Base-by-base conservation (phyloP, 1,284 basidiomycete species). In the Microbotryomycetes sp. region DNA sequence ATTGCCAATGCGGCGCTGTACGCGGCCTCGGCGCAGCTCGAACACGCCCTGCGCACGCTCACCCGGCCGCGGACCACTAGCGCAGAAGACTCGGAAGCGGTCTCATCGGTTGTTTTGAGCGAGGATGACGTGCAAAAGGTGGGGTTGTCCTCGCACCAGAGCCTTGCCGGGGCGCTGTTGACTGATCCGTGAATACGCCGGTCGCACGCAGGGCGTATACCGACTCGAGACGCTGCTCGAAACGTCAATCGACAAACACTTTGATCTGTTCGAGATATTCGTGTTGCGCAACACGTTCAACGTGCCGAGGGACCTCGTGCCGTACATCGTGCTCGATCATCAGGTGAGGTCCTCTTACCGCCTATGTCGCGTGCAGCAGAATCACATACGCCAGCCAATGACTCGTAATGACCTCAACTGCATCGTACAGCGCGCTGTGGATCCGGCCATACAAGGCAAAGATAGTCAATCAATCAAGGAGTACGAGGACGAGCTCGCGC, bases 241-340 rank as follows among this genome's bases (percentile, higher is more conserved):
- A 56, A 52, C 60, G 26, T 54, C 58, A 24, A 69, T 72, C 50
- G 71, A 72, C 64, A 64, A 67, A 26, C 58, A 62, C 26, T 72
- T 72, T 31, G 71, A 72, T 53, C 59, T 71, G 31, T 71, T 66
- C 45, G 71, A 72, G 55, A 59, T 67, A 47, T 72, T 54, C 27
- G 62, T 71, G n/a, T 59, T 71, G 16, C 63, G 71, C 15, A 72
- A 72, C 57, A 67, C 64, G 26, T 72, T 72, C 62, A 56, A 45
- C 5, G 29, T 71, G 27, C 41, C 53, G 5, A 41, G 56, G 21
- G 56, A 61, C 3, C 54, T 70, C 13, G 59, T 72, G 18, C 70
- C 70, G 2, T 70, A 64, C 59, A 28, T 72, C 21, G 35, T 51
- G 3, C 65, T 72, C 16, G 57, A 62, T 0, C 70, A 72, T 41